phyloP scores from a whole-genome alignment of 2,329 filamentous ascomycete species.

The Piedraia hortae region DNA sequence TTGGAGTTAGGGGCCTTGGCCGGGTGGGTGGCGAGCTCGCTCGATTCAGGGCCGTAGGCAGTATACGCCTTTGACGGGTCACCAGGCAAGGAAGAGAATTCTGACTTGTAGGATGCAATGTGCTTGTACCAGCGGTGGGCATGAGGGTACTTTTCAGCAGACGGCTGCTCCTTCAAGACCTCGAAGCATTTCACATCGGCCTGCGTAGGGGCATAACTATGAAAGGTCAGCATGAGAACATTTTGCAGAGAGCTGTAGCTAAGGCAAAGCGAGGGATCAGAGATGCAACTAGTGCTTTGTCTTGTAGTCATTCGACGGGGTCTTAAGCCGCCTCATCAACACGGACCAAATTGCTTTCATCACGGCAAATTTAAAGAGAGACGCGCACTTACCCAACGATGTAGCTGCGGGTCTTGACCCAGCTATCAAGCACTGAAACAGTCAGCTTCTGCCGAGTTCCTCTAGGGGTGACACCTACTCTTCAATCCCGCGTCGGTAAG shows the following conservation, averaged over 20 bases:
- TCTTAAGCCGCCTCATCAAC: slow-evolving; percentile 90
- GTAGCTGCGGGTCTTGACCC: slow-evolving; percentile 51
- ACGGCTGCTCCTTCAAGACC: slow-evolving; percentile 49
- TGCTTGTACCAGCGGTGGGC: slow-evolving; percentile 98
- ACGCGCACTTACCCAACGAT: slow-evolving; percentile 43
- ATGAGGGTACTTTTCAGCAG: slow-evolving; percentile 69
- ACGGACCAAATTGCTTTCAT: slow-evolving; percentile 83
- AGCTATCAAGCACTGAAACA: slow-evolving; percentile 36
- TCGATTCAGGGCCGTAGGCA: slow-evolving; percentile 65
- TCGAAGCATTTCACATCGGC: slow-evolving; percentile 93
- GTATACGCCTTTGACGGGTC: slow-evolving; percentile 74
- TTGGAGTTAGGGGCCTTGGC: slow-evolving; percentile 44
- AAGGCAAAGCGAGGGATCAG: slow-evolving; percentile 24
- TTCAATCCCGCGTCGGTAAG: slow-evolving; percentile 36
- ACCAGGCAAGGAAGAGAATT: slow-evolving; percentile 74
- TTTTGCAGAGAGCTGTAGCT: slow-evolving; percentile 3
- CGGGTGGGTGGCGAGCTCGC: slow-evolving; percentile 55
- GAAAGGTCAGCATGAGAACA: not conserved
- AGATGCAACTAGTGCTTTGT: slow-evolving; percentile 51
- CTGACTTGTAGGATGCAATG: slow-evolving; percentile 72
- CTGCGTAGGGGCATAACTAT: slow-evolving; percentile 47
- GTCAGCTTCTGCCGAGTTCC: slow-evolving; percentile 1
- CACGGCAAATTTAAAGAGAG: slow-evolving; percentile 19
- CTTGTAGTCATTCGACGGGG: slow-evolving; percentile 56
- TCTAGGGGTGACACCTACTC: slow-evolving; percentile 17